phyloP scores from a whole-genome alignment of 192 early-diverging fungal species.

The Backusella westeae region DNA sequence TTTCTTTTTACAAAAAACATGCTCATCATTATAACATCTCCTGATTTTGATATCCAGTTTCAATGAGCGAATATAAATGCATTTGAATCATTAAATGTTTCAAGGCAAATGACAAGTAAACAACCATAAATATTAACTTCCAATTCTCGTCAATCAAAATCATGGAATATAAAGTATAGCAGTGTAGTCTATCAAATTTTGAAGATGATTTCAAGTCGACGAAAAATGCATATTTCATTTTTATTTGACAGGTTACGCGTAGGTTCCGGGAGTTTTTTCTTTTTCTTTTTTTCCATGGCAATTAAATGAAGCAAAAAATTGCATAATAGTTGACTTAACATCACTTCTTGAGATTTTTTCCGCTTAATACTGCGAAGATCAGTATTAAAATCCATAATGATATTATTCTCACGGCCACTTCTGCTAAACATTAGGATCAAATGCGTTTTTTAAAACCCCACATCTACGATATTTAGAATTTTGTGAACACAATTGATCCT shows the following conservation, averaged over 20 bases:
- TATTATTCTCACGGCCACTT: neutral
- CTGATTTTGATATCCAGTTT: neutral
- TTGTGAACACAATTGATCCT: neutral
- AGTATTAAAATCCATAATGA: neutral
- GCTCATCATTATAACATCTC: neutral
- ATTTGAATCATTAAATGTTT: neutral
- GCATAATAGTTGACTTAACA: neutral
- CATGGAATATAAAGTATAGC: neutral
- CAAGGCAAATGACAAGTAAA: neutral
- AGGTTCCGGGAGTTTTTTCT: neutral
- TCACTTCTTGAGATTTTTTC: neutral
- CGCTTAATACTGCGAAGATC: neutral
- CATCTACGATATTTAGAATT: slow-evolving; percentile 2
- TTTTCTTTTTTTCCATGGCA: neutral
- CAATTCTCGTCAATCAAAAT: neutral
- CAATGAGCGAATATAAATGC: neutral
- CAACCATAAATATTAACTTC: neutral
- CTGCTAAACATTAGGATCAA: neutral
- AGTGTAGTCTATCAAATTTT: neutral
- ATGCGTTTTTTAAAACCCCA: neutral
- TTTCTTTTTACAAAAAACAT: neutral
- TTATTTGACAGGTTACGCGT: neutral
- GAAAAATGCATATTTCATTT: neutral
- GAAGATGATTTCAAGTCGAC: neutral
- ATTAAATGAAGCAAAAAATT: neutral